Evolutionary conservation across 2,329 filamentous ascomycete genomes (phyloP), one percentile per base, ranked within the genome.

Genomic region (Gaeumannomyces tritici): DNA sequence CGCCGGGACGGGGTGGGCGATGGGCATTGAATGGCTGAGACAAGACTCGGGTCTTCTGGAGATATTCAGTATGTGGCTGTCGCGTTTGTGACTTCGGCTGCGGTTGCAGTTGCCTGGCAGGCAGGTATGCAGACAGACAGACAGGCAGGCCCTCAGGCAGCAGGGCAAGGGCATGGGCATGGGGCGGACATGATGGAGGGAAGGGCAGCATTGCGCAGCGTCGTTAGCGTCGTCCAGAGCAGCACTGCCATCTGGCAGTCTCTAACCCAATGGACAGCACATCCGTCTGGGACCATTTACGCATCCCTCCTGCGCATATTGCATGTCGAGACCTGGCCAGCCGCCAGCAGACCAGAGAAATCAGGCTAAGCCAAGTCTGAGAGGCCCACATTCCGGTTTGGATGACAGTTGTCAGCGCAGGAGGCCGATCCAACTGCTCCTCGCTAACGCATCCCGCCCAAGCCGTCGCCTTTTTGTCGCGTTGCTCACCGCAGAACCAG

Each of bases 161-260:
- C 42, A 51, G 42, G 42, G 42, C 42, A 51, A 51, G 42, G 7
- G 13, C 42, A 51, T n/a, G 21, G 21, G 42, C 42, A 51, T 51
- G 18, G 18, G 42, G 42, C 42, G 42, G 42, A 11, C 42, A 11
- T 8, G 42, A 24, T 51, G 42, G 42, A 51, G 21, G 42, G 42
- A 51, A 51, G 42, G 42, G 42, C 42, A 51, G 42, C 42, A 51
- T 51, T 51, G 42, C 42, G 42, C n/a, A 51, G 42, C 42, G 42
- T 51, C 42, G 42, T 24, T 51, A 51, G 42, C 42, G 42, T n/a
- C 42, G 31, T 27, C 77, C 78, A 80, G 74, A 74, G 73, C 76
- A 69, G 71, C 70, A 65, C 67, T 74, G 77, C 77, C 78, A 80
- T 76, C 77, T 80, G 77, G 77, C 78, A 74, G 64, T 69, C 70